Conservation (phyloP, 306 rosid genomes). For the Gastrolobium villosum region DNA sequence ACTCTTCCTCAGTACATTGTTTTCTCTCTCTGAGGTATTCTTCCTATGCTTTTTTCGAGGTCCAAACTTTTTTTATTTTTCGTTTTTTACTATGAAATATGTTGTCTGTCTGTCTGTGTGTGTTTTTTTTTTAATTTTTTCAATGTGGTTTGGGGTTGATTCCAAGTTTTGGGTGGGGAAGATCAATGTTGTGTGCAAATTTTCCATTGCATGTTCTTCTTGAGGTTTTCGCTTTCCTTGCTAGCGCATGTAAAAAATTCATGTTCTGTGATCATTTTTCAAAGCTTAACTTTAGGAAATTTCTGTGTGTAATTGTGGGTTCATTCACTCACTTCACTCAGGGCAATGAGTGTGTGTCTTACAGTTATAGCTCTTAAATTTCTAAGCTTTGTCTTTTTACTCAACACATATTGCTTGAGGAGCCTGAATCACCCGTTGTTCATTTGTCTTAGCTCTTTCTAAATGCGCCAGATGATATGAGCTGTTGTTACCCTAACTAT, state of each 20-base stretch:
- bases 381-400: not conserved
- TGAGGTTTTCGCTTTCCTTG: not conserved
- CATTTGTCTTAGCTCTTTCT: not conserved
- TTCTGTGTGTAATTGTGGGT: not conserved
- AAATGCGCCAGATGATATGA: not conserved
- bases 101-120: not conserved
- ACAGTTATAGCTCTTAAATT: not conserved
- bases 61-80: too few relatives aligned
- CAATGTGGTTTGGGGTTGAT: not conserved
- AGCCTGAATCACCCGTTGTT: not conserved
- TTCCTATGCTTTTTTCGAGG: too few relatives aligned
- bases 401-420: not conserved
- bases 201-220: slow-evolving; percentile 19
- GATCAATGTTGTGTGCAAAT: not conserved
- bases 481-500: slow-evolving; percentile 6
- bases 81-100: too few relatives aligned
- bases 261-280: not conserved
- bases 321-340: not conserved
- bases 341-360: too few relatives aligned
- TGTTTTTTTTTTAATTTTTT: not conserved
- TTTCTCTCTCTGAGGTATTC: too few relatives aligned
- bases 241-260: not conserved
- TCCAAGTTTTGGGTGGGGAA: slow-evolving; percentile 12
- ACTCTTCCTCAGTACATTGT: too few relatives aligned
- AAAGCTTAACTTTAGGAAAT: not conserved